phyloP scores from a whole-genome alignment of 1,284 basidiomycete species.

The Singerocomus rubriflavus region DNA sequence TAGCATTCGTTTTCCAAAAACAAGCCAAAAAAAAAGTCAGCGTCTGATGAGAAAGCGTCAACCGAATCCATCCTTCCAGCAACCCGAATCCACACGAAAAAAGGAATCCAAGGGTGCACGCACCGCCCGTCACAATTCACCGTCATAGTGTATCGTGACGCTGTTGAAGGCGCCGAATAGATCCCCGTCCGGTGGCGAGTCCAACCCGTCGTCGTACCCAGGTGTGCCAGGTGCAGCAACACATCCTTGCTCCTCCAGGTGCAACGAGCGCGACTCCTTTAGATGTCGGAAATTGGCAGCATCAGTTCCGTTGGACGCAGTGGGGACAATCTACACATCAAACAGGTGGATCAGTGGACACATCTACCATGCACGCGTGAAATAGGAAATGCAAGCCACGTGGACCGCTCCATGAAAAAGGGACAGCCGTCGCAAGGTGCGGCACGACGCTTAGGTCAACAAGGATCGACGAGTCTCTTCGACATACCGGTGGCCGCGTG shows the following conservation, averaged over 20 bases:
- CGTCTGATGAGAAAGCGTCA: constrained; percentile 20
- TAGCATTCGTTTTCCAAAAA: constrained; percentile 18
- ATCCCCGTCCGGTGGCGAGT: constrained; percentile 43
- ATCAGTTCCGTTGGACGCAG: constrained; percentile 79
- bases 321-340: constrained; percentile 71
- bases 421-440: background rate
- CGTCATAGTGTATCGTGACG: constrained; percentile 84
- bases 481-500: constrained; percentile 85
- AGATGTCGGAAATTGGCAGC: constrained; percentile 90
- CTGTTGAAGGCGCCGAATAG: constrained; percentile 83
- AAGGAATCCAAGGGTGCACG: background rate
- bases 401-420: background rate
- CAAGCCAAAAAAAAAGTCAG: constrained; percentile 15
- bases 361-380: constrained; percentile 10
- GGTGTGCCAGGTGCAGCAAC: constrained; percentile 31
- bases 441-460: constrained; percentile 2
- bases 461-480: constrained; percentile 6
- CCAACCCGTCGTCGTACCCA: constrained; percentile 49
- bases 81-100: background rate
- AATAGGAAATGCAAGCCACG: constrained; percentile 16
- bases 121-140: constrained; percentile 45
- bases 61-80: too few species aligned
- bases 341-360: constrained; percentile 21
- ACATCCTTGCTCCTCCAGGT: constrained; percentile 69
- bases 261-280: constrained; percentile 86